Base-by-base conservation (phyloP, 2,329 filamentous ascomycete species). In the Phoma sp. region DNA sequence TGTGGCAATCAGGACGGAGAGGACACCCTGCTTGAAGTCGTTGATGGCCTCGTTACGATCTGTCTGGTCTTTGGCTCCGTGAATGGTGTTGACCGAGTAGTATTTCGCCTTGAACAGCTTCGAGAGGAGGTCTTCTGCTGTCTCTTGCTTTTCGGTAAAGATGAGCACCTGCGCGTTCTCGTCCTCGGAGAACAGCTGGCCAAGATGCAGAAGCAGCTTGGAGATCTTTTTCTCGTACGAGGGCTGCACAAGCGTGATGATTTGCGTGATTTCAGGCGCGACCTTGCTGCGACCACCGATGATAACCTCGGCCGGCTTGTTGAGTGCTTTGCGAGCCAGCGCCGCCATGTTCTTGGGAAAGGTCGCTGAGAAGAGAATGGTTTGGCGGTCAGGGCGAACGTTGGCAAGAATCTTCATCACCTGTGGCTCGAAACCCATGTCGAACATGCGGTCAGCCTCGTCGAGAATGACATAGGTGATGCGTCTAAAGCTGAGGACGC, bases 401-500 rank as follows among this genome's bases (percentile, higher is more conserved):
- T 95, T 96, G 63, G 87, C 87, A 72, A 98, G 88, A 55, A 99
- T 95, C 76, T 96, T 97, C 86, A 95, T 95, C 49, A 99, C 93
- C 75, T 99, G 95, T 2, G 95, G 94, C 77, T 96, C 94, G 71
- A 99, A 99, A 13, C 95, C 95, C 95, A 99, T 98, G 74, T 99
- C 95, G 73, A 98, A 97, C 95, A 99, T 98, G 59, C 95, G 89
- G 76, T 99, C 95, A 43, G 95, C 95, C 78, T 99, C 95, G 72
- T 99, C 95, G 38, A 99, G 85, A 10, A 99, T 95, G 22, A 97
- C 87, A 73, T 98, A 99, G 0, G 92, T 95, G 12, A 96, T 91
- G 60, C 95, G 85, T 64, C 85, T 87, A 52, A 99, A 82, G 69
- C 96, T 98, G 12, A 94, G 96, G 9, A 98, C 93, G 60, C 93